Percentiles rank a stretch among this genome's conserved stretches.
phyloP scores from a whole-genome alignment of 345 rosid species.

The Bruguiera gymnorhiza region DNA sequence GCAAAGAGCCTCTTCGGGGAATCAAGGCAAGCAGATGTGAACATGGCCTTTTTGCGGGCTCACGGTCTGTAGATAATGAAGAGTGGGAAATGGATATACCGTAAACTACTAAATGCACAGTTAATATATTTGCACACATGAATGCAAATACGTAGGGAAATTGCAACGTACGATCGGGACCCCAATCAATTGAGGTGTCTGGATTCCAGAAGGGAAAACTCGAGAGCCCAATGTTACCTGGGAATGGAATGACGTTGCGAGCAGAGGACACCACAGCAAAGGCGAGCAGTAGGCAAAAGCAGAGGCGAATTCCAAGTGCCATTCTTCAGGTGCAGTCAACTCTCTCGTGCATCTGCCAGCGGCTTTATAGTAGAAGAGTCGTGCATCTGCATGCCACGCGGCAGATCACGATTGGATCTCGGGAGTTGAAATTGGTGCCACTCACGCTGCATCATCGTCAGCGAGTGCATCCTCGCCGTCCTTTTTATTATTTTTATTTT shows the following conservation, averaged over 20 bases:
- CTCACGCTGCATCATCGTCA: not conserved
- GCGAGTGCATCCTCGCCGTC: constrained; percentile 17
- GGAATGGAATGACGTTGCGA: constrained; percentile 29
- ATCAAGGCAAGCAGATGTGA: too few species aligned
- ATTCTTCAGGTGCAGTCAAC: constrained; percentile 6
- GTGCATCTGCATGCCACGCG: constrained; percentile 16
- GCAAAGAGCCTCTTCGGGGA: too few species aligned
- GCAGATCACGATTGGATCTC: not conserved
- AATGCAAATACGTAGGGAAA: too few species aligned
- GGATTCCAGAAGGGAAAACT: not conserved
- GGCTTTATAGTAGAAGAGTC: not conserved
- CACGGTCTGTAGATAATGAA: too few species aligned
- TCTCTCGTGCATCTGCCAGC: not conserved
- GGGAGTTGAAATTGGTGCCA: constrained; percentile 24
- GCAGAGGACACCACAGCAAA: constrained; percentile 37
- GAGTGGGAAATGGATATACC: too few species aligned
- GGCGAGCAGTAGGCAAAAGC: constrained; percentile 32
- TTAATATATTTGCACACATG: too few species aligned
- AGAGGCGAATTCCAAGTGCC: constrained; percentile 26
- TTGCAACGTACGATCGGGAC: too few species aligned
- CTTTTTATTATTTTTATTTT: not conserved
- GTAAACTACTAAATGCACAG: too few species aligned
- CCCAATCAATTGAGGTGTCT: too few species aligned
- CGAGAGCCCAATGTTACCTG: constrained; percentile 28
- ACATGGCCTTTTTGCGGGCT: too few species aligned